Percentiles rank a stretch among this genome's conserved stretches.
These are phyloP conservation scores for Neurospora pannonica DNA, from an alignment of 495 filamentous ascomycete species.

Conservation along the genomic window DNA sequence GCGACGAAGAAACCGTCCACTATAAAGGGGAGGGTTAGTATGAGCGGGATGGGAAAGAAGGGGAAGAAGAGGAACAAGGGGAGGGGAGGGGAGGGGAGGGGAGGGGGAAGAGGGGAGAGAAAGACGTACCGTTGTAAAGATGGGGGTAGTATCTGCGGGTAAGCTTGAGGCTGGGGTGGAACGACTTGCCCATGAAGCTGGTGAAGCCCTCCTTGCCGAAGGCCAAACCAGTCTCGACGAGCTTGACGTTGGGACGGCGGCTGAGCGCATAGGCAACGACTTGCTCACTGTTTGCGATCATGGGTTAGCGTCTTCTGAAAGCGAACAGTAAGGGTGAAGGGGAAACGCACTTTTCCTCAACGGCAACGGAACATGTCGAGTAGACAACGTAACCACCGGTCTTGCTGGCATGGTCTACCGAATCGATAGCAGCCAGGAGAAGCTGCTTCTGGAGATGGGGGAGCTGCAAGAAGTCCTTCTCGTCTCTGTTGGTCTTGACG, in stretches of 20 bases:
- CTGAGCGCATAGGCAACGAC: conserved; percentile 88
- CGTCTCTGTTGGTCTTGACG: conserved; percentile 95
- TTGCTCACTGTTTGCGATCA: conserved; percentile 75
- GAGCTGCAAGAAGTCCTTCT: conserved; percentile 81
- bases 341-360: conserved; percentile 26
- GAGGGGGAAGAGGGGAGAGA: neutral
- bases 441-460: conserved; percentile 93
- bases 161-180: conserved; percentile 73
- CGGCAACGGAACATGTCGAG: conserved; percentile 57
- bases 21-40: neutral
- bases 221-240: conserved; percentile 86
- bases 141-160: conserved; percentile 91
- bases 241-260: conserved; percentile 83
- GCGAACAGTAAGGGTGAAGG: conserved; percentile 29
- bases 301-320: conserved; percentile 59
- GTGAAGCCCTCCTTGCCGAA: conserved; percentile 91
- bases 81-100: neutral
- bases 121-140: conserved; percentile 54
- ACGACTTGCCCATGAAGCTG: conserved; percentile 77
- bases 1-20: conserved; percentile 98
- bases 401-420: conserved; percentile 53
- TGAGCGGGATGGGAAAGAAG: too few species aligned
- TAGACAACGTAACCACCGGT: conserved; percentile 93
- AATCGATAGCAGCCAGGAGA: conserved; percentile 87
- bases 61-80: neutral